Base-by-base conservation (phyloP, 306 rosid genomes). In the Begonia masoniana region DNA sequence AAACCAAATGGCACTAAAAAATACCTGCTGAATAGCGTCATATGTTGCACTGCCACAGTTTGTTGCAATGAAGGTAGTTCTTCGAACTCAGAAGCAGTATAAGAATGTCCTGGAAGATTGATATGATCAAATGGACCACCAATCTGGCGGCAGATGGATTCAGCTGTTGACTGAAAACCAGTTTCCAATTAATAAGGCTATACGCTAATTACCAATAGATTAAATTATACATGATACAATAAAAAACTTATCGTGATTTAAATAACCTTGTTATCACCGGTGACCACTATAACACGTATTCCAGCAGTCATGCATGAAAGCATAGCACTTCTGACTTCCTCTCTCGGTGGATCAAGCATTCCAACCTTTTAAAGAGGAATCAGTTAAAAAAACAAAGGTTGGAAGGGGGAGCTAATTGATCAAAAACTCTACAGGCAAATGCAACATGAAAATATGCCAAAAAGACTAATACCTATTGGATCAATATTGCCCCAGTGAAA, bases 281-380 rank as follows among this genome's bases (percentile, higher is more conserved):
- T 91, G 59, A 91, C 94, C 67, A 91, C 96, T n/a, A 91, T 91
- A 72, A 91, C 99, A 5, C 99, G 99, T 61, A 91, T 91, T 60
- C 99, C 99, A 39, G 99, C 99, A 53, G 84, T 83, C 92, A 83
- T 91, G 69, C 99, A 91, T 36, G 94, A 65, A 68, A 85, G 72
- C 94, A 91, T 85, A 51, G 99, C 96, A 67, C 75, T 81, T 79
- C 81, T 78, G 69, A 91, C 99, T 83, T 91, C 99, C 67, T 78
- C 99, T 66, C 99, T 77, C 21, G 99, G 99, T 75, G 96, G 99
- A 81, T 91, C 99, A 66, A 74, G 91, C 95, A 91, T 85, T 72
- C 97, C 97, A 58, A 85, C 88, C 97, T 89, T 74, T 72, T 70
- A 58, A 57, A 31, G 39, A 31, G 39, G 39, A 31, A 31, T 31